Evolutionary conservation across 805 yeast genomes (phyloP), one percentile per base, ranked within the genome.

Genomic region (Pichia rugopelliculosa): DNA sequence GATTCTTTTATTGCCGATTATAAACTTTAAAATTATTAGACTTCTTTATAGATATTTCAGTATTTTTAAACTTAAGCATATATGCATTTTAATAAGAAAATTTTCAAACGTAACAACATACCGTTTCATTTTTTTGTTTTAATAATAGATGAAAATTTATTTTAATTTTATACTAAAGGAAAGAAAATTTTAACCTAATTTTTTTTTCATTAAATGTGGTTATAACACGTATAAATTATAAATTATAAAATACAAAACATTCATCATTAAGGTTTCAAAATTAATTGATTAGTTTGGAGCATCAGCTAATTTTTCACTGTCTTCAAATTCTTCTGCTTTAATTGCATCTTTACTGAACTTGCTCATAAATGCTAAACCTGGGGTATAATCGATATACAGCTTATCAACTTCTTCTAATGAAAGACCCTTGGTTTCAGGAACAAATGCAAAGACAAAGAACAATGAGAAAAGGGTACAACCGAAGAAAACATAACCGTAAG

Each of bases 391-490:
- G 3, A 39, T 69, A 56, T 75, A 76, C 53, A 76, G 59, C 53
- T 75, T 76, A 57, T 76, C 81, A 47, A 76, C 79, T 53, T 76
- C 80, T 62, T 76, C 82, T 59, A 76, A 71, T 9, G 73, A 63
- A 57, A 76, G 68, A 48, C 82, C 82, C 67, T 75, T 76, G 37
- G 82, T 76, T 61, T 76, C 81, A 50, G 71, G 69, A 47, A 76
- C 78, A 55, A 66, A 74, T 59, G 75, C 74, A 61, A 69, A 75
- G 48, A 75, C 80, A 57, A 72, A 76, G 67, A 75, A 72, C 65
- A 74, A 65, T 15, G 79, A 71, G 61, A 75, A 75, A n/a, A 74
- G 55, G 52, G 73, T 65, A 63, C 80, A 77, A 6, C 81, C 81
- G 40, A 75, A 66, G 65, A 77, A 77, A 34, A 77, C 81, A 53